Base-by-base conservation (phyloP, 2,329 filamentous ascomycete species). In the Aspergillus sp. region DNA sequence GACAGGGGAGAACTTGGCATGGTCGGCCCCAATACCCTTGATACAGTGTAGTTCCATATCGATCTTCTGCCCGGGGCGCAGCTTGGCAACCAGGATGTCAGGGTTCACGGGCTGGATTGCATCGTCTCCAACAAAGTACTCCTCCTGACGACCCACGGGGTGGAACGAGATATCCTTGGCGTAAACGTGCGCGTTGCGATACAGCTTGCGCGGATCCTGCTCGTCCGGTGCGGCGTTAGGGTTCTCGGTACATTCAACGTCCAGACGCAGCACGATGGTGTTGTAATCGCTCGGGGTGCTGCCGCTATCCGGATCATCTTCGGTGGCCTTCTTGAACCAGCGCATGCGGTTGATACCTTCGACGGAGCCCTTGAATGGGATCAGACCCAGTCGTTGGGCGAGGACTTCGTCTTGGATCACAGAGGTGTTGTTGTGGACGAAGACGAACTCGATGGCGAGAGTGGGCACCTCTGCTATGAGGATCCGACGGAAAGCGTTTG, bases 371-470 rank as follows among this genome's bases (percentile, higher is more conserved):
- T 83, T 85, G 57, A 98, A 83, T 12, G 94, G 93, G 46, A 98
- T 85, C 41, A 98, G 80, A 49, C 93, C 93, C 30, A 98, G 76
- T 40, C 93, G 80, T 66, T 93, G 87, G 10, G 90, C 85, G 44
- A 98, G 82, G 4, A 98, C 91, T 73, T 98, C 93, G 65, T 98
- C 93, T 67, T 97, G 91, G 61, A 98, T 93, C 33, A 98, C 89
- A 4, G 88, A 95, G 43, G 91, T 97, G 75, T 98, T 98, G 75
- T 96, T 94, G 65, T 88, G 80, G 54, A 97, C 83, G 72, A 86
- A 98, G 64, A 94, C 88, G 52, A 82, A 84, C 75, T 98, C 93
- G 61, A 98, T 90, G 56, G 94, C 93, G 41, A 98, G 79, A 2
- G 89, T 93, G 12, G 91, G 89, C 45, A 98, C 86, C 73, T 98